A percentile compares a stretch with the other conserved stretches of the same genome.
These are phyloP conservation scores for Colletotrichum musicola DNA, from an alignment of 2,329 filamentous ascomycete genomes.

Conservation along the genomic window DNA sequence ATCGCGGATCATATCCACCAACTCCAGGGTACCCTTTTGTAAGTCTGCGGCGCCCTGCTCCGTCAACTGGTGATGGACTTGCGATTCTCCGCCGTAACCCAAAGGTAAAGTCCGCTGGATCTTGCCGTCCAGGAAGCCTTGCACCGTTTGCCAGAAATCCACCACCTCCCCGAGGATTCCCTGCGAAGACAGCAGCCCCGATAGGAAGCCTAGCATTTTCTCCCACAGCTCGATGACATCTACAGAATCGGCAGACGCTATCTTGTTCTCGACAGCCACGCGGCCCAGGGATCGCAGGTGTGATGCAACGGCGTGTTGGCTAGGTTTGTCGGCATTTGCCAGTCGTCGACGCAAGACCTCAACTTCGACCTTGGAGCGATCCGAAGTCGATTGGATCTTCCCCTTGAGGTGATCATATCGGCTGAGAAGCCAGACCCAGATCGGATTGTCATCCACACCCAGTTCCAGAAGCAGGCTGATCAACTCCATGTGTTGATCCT, in stretches of 20 bases:
- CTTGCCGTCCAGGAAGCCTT: conserved; percentile 89
- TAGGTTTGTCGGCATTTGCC: conserved; percentile 79
- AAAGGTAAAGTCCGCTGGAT: conserved; percentile 83
- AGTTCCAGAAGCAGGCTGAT: conserved; percentile 92
- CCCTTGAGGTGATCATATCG: conserved; percentile 90
- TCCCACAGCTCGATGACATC: conserved; percentile 95
- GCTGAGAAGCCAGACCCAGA: conserved; percentile 95
- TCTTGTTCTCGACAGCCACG: conserved; percentile 72
- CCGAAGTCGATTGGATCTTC: conserved; percentile 83
- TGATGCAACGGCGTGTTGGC: conserved; percentile 75
- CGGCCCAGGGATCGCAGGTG: conserved; percentile 82
- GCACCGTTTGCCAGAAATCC: conserved; percentile 93
- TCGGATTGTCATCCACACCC: conserved; percentile 94
- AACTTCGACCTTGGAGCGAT: conserved; percentile 91
- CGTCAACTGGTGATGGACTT: conserved; percentile 83
- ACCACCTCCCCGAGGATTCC: conserved; percentile 90
- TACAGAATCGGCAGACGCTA: conserved; percentile 78
- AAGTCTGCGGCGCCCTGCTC: conserved; percentile 77
- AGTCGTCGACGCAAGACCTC: conserved; percentile 89
- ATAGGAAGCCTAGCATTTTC: conserved; percentile 81
- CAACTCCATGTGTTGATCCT: conserved; percentile 90
- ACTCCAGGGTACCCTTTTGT: conserved; percentile 81
- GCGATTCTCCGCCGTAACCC: conserved; percentile 85
- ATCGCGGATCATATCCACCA: conserved; percentile 87
- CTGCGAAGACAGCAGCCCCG: conserved; percentile 78